Conservation (phyloP, 805 yeast genomes). For the Kazachstania martiniae region DNA sequence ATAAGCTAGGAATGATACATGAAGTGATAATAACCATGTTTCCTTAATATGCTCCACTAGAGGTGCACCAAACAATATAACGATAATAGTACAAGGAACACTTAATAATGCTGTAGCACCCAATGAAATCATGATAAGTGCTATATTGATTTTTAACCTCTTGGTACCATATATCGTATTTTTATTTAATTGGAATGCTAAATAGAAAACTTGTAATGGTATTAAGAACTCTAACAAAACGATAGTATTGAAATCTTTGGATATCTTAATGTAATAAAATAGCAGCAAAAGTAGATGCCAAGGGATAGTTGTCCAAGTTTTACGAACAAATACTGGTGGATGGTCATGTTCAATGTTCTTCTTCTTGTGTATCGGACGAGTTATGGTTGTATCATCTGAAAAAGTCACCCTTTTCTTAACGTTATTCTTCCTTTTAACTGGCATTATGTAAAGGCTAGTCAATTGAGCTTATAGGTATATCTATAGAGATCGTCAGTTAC, state of each 20-base stretch:
- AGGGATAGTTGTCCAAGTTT: slow-evolving; percentile 22
- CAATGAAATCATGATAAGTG: slow-evolving; percentile 16
- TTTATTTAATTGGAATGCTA: slow-evolving; percentile 27
- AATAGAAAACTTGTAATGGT: slow-evolving; percentile 29
- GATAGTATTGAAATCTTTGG: slow-evolving; percentile 18
- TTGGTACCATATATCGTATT: slow-evolving; percentile 27
- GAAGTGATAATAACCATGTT: slow-evolving; percentile 52
- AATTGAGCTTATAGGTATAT: no score
- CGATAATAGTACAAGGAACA: slow-evolving; percentile 21
- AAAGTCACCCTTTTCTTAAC: slow-evolving; percentile 24
- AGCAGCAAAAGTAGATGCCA: slow-evolving; percentile 25
- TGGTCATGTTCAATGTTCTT: slow-evolving; percentile 11
- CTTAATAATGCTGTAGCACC: slow-evolving; percentile 18
- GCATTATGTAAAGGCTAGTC: no score
- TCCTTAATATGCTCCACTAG: slow-evolving; percentile 39
- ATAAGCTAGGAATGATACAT: slow-evolving; percentile 46
- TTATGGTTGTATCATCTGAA: slow-evolving; percentile 26
- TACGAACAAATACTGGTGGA: slow-evolving; percentile 27
- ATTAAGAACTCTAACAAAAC: slow-evolving; percentile 22
- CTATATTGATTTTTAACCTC: slow-evolving; percentile 20
- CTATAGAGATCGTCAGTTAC: no score
- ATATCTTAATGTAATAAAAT: slow-evolving; percentile 23
- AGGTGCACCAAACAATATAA: slow-evolving; percentile 78
- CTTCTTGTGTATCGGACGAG: slow-evolving; percentile 14
- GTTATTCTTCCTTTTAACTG: no score